Conservation (phyloP, 2,329 filamentous ascomycete species). For the Emergomyces orientalis region DNA sequence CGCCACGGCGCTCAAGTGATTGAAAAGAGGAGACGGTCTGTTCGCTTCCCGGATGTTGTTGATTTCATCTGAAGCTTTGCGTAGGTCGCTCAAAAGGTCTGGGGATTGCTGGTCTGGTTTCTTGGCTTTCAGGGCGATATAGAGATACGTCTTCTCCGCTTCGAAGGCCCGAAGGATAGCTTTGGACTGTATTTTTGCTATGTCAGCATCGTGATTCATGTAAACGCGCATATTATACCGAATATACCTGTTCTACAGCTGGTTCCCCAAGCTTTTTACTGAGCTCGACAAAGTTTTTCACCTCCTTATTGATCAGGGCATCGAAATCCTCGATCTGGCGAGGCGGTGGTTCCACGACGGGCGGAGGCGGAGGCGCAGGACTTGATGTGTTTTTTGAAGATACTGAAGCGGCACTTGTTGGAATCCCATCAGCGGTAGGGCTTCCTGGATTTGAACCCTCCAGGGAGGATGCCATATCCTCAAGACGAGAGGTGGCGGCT, state of each 20-base stretch:
- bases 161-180: slow-evolving; percentile 60
- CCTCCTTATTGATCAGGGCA: slow-evolving; percentile 59
- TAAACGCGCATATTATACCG: slow-evolving; percentile 27
- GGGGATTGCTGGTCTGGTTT: slow-evolving; percentile 70
- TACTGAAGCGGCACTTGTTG: slow-evolving; percentile 21
- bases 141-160: slow-evolving; percentile 77
- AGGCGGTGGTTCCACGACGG: slow-evolving; percentile 54
- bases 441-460: slow-evolving; percentile 40
- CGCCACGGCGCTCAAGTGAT: slow-evolving; percentile 75
- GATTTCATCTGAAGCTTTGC: slow-evolving; percentile 69
- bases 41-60: slow-evolving; percentile 75
- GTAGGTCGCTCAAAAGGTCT: slow-evolving; percentile 76
- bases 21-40: slow-evolving; percentile 63
- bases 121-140: slow-evolving; percentile 82
- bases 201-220: not conserved
- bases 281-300: slow-evolving; percentile 67
- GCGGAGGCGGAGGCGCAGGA: slow-evolving; percentile 32
- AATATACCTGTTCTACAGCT: slow-evolving; percentile 66
- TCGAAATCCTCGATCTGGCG: slow-evolving; percentile 84
- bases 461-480: slow-evolving; percentile 81
- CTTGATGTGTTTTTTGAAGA: slow-evolving; percentile 20
- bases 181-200: slow-evolving; percentile 37
- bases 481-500: slow-evolving; percentile 88
- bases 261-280: slow-evolving; percentile 70
- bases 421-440: slow-evolving; percentile 26